Conservation (phyloP, 106 monocot species). For the Acanthochlamys bracteata region DNA sequence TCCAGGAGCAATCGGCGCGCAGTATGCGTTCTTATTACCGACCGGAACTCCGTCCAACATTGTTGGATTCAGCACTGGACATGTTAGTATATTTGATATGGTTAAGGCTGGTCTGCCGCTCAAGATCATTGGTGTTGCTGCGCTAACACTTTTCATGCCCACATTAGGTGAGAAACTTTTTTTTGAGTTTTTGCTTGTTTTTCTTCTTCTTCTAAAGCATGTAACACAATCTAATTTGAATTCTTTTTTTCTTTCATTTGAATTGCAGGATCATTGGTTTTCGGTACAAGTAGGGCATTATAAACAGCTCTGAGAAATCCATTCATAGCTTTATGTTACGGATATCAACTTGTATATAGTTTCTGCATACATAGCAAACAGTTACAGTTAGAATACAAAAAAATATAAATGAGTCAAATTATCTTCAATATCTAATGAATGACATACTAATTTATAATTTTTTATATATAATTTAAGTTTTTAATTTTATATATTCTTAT, state of each 20-base stretch:
- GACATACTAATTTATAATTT: no score
- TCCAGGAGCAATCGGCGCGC: constrained; percentile 77
- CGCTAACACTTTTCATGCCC: constrained; percentile 59
- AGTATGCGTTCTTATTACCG: constrained; percentile 74
- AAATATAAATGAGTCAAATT: no score
- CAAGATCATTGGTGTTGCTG: constrained; percentile 51
- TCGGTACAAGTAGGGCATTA: neutral
- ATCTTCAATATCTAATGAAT: no score
- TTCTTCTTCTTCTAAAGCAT: neutral
- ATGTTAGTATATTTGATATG: constrained; percentile 73
- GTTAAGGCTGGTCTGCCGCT: constrained; percentile 58
- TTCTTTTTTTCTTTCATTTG: neutral
- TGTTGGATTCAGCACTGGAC: constrained; percentile 72
- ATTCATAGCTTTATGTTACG: no score
- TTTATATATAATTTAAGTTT: no score
- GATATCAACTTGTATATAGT: no score
- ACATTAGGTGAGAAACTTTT: constrained; percentile 54
- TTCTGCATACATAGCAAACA: no score
- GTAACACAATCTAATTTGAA: neutral
- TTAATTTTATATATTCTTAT: no score
- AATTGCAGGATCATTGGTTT: constrained; percentile 4
- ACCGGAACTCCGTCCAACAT: constrained; percentile 84
- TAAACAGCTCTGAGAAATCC: no score
- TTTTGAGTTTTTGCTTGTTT: neutral
- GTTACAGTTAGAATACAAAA: no score